Evolutionary conservation across 2,329 filamentous ascomycete species (phyloP).

Genomic region (Aspergillus sp.): DNA sequence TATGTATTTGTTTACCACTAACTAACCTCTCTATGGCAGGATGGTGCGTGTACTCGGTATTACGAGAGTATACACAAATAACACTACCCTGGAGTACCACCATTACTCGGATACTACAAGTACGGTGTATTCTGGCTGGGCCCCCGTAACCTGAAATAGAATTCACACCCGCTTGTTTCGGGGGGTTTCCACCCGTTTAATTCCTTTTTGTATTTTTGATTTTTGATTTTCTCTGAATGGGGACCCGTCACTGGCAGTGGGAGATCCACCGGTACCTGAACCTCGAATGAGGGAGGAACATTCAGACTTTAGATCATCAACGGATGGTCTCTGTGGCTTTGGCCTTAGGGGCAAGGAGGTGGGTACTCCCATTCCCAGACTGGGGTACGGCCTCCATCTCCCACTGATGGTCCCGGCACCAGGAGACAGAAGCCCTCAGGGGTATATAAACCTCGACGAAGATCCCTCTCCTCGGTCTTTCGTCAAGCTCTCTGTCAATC

Average conservation of each 20-base stretch:
- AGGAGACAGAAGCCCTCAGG: constrained; percentile 15
- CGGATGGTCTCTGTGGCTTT: not conserved
- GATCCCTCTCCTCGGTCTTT: constrained; percentile 14
- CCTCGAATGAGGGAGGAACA: constrained; percentile 12
- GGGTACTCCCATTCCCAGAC: constrained; percentile 4
- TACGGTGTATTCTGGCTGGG: not conserved
- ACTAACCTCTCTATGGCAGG: not conserved
- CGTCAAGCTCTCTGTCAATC: constrained; percentile 16
- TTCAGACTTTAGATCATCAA: constrained; percentile 13
- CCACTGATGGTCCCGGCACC: constrained; percentile 3
- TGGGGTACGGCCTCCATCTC: constrained; percentile 8
- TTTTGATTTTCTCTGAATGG: not conserved
- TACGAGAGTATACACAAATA: too few relatives aligned
- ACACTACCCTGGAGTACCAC: not conserved
- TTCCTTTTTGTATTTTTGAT: constrained; percentile 1
- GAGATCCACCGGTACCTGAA: constrained; percentile 10
- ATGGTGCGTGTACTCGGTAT: not conserved
- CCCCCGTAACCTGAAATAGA: constrained; percentile 18
- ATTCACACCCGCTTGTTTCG: constrained; percentile 13
- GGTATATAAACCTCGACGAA: constrained; percentile 27
- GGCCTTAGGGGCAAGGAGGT: not conserved
- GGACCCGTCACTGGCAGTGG: constrained; percentile 7
- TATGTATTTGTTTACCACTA: not conserved
- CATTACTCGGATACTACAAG: not conserved
- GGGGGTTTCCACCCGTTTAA: constrained; percentile 10